Percentiles rank a stretch among this genome's conserved stretches.
phyloP scores from a whole-genome alignment of 164 flowering plant species.

The Vitis riparia region DNA sequence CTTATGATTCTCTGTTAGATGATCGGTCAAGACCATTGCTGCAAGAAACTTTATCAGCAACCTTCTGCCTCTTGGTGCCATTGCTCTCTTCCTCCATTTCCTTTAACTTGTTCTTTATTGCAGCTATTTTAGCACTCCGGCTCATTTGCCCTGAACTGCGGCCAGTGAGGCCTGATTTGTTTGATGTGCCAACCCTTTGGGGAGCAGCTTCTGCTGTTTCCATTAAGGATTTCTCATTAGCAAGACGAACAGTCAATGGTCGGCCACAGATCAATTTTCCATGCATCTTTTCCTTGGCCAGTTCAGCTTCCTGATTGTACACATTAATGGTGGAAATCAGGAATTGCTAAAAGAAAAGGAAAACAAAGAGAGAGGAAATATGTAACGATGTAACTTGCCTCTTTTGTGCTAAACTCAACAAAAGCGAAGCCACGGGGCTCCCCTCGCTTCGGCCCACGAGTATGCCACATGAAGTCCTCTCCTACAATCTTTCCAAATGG shows the following conservation, averaged over 20 bases:
- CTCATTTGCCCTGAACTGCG: conserved; percentile 51
- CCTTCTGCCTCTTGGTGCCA: conserved; percentile 59
- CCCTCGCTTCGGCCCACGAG: conserved; percentile 87
- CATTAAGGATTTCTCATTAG: conserved; percentile 58
- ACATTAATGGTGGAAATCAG: conserved; percentile 72
- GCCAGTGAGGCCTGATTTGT: conserved; percentile 30
- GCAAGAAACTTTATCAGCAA: conserved; percentile 17
- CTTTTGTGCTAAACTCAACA: conserved; percentile 68
- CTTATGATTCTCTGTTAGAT: background rate
- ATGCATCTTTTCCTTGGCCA: conserved; percentile 90
- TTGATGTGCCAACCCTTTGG: conserved; percentile 30
- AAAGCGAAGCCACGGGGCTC: conserved; percentile 94
- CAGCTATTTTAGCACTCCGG: conserved; percentile 74
- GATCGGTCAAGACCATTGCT: background rate
- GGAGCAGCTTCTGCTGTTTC: conserved; percentile 36
- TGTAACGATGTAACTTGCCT: conserved; percentile 48
- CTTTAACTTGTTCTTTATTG: conserved; percentile 82
- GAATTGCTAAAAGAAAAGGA: conserved; percentile 16
- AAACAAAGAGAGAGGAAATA: background rate
- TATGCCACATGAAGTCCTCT: conserved; percentile 86
- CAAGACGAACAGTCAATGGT: conserved; percentile 77
- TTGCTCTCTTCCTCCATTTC: conserved; percentile 65
- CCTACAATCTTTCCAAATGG: conserved; percentile 82
- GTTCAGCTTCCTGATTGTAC: conserved; percentile 91
- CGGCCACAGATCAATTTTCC: conserved; percentile 84